These are phyloP conservation scores for Euryodendron excelsum DNA, from an alignment of 148 eudicot genomes.

Conservation along the genomic window DNA sequence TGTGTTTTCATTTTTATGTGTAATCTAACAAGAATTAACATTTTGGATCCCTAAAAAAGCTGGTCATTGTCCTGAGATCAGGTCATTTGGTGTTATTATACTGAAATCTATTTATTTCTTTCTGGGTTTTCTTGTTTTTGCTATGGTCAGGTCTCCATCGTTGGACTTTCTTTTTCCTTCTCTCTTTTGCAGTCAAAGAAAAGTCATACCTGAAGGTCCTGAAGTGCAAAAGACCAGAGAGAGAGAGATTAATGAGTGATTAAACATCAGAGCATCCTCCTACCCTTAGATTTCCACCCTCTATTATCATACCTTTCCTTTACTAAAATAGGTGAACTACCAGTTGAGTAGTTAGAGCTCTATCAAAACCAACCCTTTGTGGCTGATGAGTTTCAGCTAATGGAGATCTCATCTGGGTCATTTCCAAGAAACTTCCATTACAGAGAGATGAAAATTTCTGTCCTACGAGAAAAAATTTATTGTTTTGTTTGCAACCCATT, in stretches of 20 bases:
- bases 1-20: too few species aligned
- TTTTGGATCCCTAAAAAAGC: constrained; percentile 22
- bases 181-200: constrained; percentile 43
- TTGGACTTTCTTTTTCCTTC: constrained; percentile 25
- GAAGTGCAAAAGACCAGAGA: background rate
- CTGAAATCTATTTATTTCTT: background rate
- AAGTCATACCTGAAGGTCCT: constrained; percentile 23
- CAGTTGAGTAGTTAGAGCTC: background rate
- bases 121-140: constrained; percentile 7
- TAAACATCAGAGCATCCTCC: background rate
- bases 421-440: too few species aligned
- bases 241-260: background rate
- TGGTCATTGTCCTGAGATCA: constrained; percentile 15
- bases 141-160: constrained; percentile 53
- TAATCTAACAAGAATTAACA: background rate
- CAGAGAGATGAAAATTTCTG: too few species aligned
- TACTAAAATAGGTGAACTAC: too few species aligned
- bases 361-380: too few species aligned
- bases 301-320: too few species aligned
- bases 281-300: background rate
- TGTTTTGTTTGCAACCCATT: too few species aligned
- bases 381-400: too few species aligned
- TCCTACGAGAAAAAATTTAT: too few species aligned
- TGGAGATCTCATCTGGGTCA: too few species aligned
- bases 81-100: background rate